Evolutionary conservation across 148 eudicot genomes (phyloP), one percentile per base, ranked within the genome.

Genomic region (Vaccinium darrowii): DNA sequence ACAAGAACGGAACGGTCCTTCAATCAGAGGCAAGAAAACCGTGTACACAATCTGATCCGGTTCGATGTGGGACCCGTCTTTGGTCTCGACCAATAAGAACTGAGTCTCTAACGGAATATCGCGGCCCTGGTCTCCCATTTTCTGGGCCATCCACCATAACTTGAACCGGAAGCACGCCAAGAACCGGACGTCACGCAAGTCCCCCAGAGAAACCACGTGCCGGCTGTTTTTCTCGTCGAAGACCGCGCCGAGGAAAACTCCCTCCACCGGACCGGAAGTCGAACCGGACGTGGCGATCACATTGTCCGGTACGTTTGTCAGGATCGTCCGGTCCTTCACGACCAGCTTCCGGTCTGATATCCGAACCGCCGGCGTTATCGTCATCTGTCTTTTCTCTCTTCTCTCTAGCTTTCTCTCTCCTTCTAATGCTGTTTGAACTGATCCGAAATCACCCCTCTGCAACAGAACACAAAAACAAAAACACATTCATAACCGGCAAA

Each of bases 131-230:
- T 90, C 89, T 0, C 98, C 98, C 97, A 95, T 93, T 77, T 83
- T 92, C 85, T 95, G 98, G 30, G 97, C 91, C 97, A 95, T 92
- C 98, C 98, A 94, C 98, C 98, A 94, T 21, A 94, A 72, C 91
- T 94, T 94, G 85, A 94, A 94, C 84, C 98, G 81, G 67, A 94
- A 94, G 71, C 94, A 91, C 30, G 98, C 92, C 85, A 94, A 25
- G 89, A 93, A 95, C 81, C 92, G 88, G 76, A 88, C 94, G 83
- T 89, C 93, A 25, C 88, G 87, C 7, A 95, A 82, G 19, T 83
- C 87, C 65, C 98, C 98, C 3, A 95, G 81, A 5, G 94, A 84
- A 23, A 84, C 90, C 65, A 95, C 94, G 57, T 93, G 96, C 25
- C 90, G 53, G 81, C 91, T 88, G 75, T 57, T 84, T 23, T 87